A percentile compares a stretch with the other conserved stretches of the same genome.
Conservation (phyloP, 2,329 filamentous ascomycete genomes). For the Cladosporium sp. region DNA sequence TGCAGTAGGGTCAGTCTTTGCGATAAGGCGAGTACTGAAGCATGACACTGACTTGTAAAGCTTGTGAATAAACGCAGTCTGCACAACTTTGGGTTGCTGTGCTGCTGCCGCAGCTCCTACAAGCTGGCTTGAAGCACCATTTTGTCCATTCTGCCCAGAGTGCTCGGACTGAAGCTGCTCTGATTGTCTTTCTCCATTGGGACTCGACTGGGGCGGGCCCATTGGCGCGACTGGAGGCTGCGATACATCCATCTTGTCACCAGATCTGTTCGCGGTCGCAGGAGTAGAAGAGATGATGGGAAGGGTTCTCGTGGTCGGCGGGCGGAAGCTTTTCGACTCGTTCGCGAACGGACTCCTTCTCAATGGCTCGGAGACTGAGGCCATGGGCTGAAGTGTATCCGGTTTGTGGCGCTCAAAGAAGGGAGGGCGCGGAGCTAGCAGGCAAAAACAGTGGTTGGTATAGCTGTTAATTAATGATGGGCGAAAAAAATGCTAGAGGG, state of each 20-base stretch:
- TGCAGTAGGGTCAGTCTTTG: slow-evolving; percentile 42
- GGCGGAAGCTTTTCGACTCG: slow-evolving; percentile 21
- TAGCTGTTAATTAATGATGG: neutral
- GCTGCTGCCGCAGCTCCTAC: slow-evolving; percentile 65
- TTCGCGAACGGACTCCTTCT: slow-evolving; percentile 28
- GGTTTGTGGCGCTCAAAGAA: neutral
- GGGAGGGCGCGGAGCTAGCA: neutral
- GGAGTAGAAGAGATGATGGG: slow-evolving; percentile 29
- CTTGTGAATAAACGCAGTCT: slow-evolving; percentile 98
- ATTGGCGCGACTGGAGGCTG: slow-evolving; percentile 22
- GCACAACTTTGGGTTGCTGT: slow-evolving; percentile 94
- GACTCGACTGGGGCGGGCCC: slow-evolving; percentile 28
- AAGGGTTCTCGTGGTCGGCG: slow-evolving; percentile 23
- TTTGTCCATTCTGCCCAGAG: slow-evolving; percentile 10
- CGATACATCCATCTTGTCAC: slow-evolving; percentile 29
- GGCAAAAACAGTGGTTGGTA: neutral
- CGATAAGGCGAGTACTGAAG: neutral
- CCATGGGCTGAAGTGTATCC: slow-evolving; percentile 32
- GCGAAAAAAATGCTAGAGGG: neutral
- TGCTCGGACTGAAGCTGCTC: slow-evolving; percentile 20
- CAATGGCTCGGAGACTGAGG: slow-evolving; percentile 41
- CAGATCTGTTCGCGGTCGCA: slow-evolving; percentile 13
- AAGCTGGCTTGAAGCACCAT: slow-evolving; percentile 23
- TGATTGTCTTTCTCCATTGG: slow-evolving; percentile 23
- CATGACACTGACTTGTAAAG: slow-evolving; percentile 78